Evolutionary conservation across 2,329 filamentous ascomycete species (phyloP).

Genomic region (Paraphaeosphaeria sporulosa): DNA sequence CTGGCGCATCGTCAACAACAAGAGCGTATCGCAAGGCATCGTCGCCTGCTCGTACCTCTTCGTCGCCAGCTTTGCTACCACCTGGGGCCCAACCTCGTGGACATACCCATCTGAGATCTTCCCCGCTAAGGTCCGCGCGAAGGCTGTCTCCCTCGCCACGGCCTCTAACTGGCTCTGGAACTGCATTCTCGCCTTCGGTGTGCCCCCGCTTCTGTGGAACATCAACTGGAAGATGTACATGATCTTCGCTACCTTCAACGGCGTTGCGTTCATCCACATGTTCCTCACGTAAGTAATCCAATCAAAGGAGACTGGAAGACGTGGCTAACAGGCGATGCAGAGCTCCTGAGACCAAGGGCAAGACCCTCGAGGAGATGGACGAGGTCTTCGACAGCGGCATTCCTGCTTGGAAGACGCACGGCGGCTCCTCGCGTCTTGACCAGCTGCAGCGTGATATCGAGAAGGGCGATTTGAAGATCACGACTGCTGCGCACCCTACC

Average conservation of each 20-base stretch:
- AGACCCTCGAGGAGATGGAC: constrained; percentile 53
- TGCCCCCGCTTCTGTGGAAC: constrained; percentile 50
- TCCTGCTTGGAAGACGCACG: constrained; percentile 44
- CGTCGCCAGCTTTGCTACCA: constrained; percentile 54
- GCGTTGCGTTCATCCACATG: constrained; percentile 43
- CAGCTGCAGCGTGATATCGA: constrained; percentile 47
- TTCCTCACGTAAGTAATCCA: constrained; percentile 16
- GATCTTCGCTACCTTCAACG: constrained; percentile 51
- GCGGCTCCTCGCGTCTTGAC: constrained; percentile 44
- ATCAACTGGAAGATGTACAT: constrained; percentile 56
- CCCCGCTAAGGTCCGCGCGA: constrained; percentile 50
- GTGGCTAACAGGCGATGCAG: constrained; percentile 14
- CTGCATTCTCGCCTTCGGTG: constrained; percentile 51
- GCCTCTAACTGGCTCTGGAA: constrained; percentile 52
- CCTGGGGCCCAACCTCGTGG: constrained; percentile 49
- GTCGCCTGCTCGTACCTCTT: constrained; percentile 55
- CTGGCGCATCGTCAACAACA: constrained; percentile 63
- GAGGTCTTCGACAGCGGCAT: constrained; percentile 48
- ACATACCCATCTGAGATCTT: constrained; percentile 51
- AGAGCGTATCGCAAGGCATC: constrained; percentile 63
- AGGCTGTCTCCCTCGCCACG: constrained; percentile 50
- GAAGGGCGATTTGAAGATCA: constrained; percentile 43
- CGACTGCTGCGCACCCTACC: background rate
- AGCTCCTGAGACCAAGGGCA: constrained; percentile 52
- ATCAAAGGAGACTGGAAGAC: too few species aligned